phyloP scores from a whole-genome alignment of 2,329 filamentous ascomycete genomes.

The Phialophora chinensis region DNA sequence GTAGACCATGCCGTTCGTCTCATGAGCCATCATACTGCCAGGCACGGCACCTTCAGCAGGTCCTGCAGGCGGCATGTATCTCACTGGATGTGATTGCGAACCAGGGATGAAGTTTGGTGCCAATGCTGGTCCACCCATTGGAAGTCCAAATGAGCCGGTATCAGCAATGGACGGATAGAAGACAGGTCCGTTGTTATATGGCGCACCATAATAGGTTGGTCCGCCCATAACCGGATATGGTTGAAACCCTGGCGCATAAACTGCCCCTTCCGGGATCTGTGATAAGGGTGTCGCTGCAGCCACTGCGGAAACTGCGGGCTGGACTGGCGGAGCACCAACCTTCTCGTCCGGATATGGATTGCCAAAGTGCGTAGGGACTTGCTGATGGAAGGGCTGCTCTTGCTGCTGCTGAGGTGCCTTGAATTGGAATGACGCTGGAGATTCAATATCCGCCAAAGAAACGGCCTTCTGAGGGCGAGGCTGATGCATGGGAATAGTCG shows the following conservation, averaged over 20 bases:
- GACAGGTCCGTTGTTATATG: constrained; percentile 56
- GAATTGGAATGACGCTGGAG: constrained; percentile 68
- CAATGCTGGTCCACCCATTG: constrained; percentile 41
- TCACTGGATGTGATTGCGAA: constrained; percentile 39
- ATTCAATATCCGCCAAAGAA: constrained; percentile 90
- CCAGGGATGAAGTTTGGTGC: constrained; percentile 37
- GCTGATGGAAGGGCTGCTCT: constrained; percentile 91
- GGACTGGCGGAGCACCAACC: constrained; percentile 15
- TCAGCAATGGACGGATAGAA: constrained; percentile 62
- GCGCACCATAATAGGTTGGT: constrained; percentile 64
- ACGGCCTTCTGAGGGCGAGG: constrained; percentile 93
- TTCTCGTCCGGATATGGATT: constrained; percentile 52
- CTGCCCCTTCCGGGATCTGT: constrained; percentile 89
- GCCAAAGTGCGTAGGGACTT: constrained; percentile 78
- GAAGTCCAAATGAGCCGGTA: constrained; percentile 53
- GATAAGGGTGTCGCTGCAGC: constrained; percentile 81
- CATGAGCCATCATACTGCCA: constrained; percentile 72
- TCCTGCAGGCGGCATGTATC: constrained; percentile 38
- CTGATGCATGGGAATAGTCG: constrained; percentile 81
- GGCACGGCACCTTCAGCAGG: constrained; percentile 53
- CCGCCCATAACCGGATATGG: constrained; percentile 69
- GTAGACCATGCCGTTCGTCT: constrained; percentile 94
- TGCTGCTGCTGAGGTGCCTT: constrained; percentile 68
- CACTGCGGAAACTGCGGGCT: constrained; percentile 71
- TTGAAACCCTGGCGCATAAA: constrained; percentile 89